Evolutionary conservation across 2,329 filamentous ascomycete species (phyloP).

Genomic region (Colletotrichum cordylinicola): DNA sequence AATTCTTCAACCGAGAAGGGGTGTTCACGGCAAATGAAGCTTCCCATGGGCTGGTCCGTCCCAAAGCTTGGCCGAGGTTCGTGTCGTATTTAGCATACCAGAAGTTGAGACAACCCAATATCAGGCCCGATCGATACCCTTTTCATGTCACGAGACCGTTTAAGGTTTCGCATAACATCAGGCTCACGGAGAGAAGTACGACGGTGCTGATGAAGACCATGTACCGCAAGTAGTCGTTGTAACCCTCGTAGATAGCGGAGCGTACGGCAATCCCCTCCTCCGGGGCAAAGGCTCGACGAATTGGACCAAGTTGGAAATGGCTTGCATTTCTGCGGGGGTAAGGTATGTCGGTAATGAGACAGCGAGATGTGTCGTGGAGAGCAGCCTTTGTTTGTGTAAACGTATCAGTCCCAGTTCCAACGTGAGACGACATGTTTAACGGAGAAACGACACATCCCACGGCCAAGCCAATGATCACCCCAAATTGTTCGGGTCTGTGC

Average conservation of each 20-base stretch:
- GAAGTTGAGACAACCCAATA: neutral
- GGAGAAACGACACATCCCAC: slow-evolving; percentile 25
- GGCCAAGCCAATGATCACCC: slow-evolving; percentile 42
- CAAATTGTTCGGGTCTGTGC: slow-evolving; percentile 41
- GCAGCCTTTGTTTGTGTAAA: neutral
- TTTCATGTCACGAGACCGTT: neutral
- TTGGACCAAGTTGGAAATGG: neutral
- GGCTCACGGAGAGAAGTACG: neutral
- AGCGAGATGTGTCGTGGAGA: neutral
- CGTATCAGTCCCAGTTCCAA: neutral
- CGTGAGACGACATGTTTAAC: neutral
- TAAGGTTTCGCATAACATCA: neutral
- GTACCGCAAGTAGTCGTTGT: neutral
- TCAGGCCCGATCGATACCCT: neutral
- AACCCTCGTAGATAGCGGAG: neutral
- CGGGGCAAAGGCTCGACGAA: neutral
- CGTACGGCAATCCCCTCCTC: neutral
- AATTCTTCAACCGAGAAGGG: neutral
- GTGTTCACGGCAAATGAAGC: slow-evolving; percentile 4
- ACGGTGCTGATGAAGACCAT: slow-evolving; percentile 1
- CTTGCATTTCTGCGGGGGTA: neutral
- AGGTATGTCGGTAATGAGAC: neutral
- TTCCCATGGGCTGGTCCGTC: slow-evolving; percentile 8
- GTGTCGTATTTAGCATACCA: neutral
- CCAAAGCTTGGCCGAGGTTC: neutral